A percentile compares a stretch with the other conserved stretches of the same genome.
phyloP scores from a whole-genome alignment of 1,139 yeast species.

The Arxiozyma bovina region DNA sequence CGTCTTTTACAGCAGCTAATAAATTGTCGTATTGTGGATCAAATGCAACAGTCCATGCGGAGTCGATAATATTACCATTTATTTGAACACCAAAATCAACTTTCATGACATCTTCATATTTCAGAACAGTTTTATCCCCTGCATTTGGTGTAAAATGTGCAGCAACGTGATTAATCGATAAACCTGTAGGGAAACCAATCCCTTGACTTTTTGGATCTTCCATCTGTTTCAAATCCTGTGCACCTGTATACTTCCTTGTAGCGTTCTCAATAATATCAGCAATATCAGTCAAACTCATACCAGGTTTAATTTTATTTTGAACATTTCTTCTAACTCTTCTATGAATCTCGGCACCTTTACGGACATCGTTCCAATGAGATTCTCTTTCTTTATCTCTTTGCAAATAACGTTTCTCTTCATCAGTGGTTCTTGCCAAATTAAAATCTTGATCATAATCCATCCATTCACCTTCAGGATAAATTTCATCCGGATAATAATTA shows the following conservation, averaged over 20 bases:
- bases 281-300: constrained; percentile 84
- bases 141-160: constrained; percentile 98
- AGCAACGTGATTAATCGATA: constrained; percentile 86
- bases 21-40: constrained; percentile 75
- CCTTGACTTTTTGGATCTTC: constrained; percentile 52
- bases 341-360: constrained; percentile 95
- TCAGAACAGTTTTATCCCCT: constrained; percentile 75
- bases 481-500: constrained; percentile 58
- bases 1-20: constrained; percentile 77
- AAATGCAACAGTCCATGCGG: constrained; percentile 89
- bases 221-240: constrained; percentile 33
- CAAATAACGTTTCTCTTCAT: constrained; percentile 74
- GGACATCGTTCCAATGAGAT: constrained; percentile 71
- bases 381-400: constrained; percentile 51
- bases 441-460: constrained; percentile 62
- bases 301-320: constrained; percentile 68
- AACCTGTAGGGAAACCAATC: constrained; percentile 95
- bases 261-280: constrained; percentile 86
- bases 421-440: constrained; percentile 68
- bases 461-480: constrained; percentile 87
- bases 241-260: constrained; percentile 65
- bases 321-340: constrained; percentile 83
- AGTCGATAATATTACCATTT: constrained; percentile 89
- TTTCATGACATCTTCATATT: constrained; percentile 88
- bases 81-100: constrained; percentile 97